Conservation (phyloP, 768 basidiomycete genomes). For the Boletus speciosus region DNA sequence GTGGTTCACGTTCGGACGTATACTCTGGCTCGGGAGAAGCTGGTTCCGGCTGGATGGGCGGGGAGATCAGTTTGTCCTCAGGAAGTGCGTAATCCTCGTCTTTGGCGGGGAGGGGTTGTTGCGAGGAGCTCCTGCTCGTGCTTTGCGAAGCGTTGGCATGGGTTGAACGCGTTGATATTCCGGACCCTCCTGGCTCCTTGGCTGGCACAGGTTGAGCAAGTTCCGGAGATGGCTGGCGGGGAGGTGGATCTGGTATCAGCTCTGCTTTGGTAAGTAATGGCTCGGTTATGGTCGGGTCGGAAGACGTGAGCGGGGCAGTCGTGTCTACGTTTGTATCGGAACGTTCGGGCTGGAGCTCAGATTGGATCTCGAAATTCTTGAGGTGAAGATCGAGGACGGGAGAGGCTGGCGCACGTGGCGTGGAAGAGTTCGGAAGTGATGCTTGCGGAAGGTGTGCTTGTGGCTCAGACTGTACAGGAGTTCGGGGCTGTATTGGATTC, state of each 20-base stretch:
- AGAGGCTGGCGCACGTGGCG: not conserved
- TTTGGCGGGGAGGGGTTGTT: constrained; percentile 9
- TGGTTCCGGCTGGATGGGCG: constrained; percentile 2
- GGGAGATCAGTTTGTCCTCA: not conserved
- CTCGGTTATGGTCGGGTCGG: constrained; percentile 1
- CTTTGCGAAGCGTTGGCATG: constrained; percentile 1
- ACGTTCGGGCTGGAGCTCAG: not conserved
- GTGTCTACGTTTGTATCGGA: not conserved
- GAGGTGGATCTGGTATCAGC: not conserved
- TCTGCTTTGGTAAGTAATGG: not conserved
- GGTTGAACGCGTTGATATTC: not conserved
- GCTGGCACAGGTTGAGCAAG: not conserved
- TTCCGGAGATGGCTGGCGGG: constrained; percentile 3
- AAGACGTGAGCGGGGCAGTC: not conserved
- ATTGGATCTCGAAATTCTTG: not conserved
- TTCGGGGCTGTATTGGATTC: not conserved
- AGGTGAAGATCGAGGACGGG: constrained; percentile 6
- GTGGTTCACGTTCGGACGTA: constrained; percentile 1
- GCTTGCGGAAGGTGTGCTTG: not conserved
- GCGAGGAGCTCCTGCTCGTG: constrained; percentile 13
- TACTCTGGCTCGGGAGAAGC: constrained; percentile 4
- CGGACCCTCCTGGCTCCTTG: not conserved
- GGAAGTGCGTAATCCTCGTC: not conserved
- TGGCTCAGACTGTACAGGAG: not conserved
- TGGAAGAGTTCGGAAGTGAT: not conserved